Conservation (phyloP, 2,329 filamentous ascomycete genomes). For the Diaporthe australafricana region DNA sequence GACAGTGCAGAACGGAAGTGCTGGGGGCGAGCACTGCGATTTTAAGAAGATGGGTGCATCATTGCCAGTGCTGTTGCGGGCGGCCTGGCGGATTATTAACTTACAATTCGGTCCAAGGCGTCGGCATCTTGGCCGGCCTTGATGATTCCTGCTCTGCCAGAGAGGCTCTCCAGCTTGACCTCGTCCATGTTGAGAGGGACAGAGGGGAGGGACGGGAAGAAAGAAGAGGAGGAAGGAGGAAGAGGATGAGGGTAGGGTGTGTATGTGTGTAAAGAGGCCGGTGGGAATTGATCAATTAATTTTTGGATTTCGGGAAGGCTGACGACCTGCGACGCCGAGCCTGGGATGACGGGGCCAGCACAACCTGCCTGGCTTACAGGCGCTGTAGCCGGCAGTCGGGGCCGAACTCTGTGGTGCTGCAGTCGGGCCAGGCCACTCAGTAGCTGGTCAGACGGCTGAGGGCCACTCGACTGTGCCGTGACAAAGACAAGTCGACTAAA, state of each 20-base stretch:
- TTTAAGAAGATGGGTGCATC: neutral
- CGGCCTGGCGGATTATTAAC: conserved; percentile 39
- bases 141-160: conserved; percentile 69
- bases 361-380: conserved; percentile 1
- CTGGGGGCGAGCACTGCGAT: neutral
- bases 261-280: conserved; percentile 5
- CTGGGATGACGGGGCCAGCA: conserved; percentile 22
- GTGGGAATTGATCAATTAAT: conserved; percentile 30
- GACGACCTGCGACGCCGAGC: conserved; percentile 27
- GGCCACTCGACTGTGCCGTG: neutral
- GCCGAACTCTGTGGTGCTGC: conserved; percentile 5
- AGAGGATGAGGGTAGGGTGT: neutral
- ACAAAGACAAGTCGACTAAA: neutral
- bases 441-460: neutral
- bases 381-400: neutral
- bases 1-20: neutral
- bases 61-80: neutral
- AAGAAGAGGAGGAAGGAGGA: neutral
- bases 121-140: conserved; percentile 63
- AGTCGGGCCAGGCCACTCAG: neutral
- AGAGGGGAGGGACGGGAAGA: conserved; percentile 27
- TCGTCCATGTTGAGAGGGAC: conserved; percentile 33
- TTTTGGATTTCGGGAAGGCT: conserved; percentile 36
- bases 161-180: conserved; percentile 54
- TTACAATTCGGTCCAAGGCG: conserved; percentile 70